These are phyloP conservation scores for Lasiosphaeria miniovina DNA, from an alignment of 495 filamentous ascomycete genomes.

Conservation along the genomic window DNA sequence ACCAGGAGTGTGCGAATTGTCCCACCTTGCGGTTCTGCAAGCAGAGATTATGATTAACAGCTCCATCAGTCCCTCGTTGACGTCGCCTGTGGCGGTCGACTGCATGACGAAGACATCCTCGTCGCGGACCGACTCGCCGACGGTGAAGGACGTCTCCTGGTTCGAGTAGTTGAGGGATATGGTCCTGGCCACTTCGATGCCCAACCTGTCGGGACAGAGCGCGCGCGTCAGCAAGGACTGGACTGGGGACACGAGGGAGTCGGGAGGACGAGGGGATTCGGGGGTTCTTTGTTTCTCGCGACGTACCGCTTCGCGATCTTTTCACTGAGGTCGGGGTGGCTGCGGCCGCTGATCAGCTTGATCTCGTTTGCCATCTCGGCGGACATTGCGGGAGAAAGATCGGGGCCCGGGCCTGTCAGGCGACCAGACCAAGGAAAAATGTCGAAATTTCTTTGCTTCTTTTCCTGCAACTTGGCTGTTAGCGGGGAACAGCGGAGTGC, in stretches of 20 bases:
- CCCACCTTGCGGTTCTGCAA: constrained; percentile 76
- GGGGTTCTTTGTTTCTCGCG: neutral
- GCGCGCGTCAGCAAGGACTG: neutral
- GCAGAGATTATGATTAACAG: constrained; percentile 98
- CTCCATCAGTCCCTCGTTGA: constrained; percentile 99
- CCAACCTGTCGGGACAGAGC: constrained; percentile 57
- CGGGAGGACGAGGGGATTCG: neutral
- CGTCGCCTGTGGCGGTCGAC: constrained; percentile 90
- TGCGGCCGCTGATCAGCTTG: constrained; percentile 93
- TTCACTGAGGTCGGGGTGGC: constrained; percentile 86
- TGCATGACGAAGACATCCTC: constrained; percentile 99
- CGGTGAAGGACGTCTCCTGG: constrained; percentile 94
- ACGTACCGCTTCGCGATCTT: constrained; percentile 85
- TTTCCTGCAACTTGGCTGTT: constrained; percentile 20
- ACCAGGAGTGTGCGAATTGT: neutral
- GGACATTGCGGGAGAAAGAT: constrained; percentile 32
- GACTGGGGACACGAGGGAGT: neutral
- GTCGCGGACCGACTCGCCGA: constrained; percentile 94
- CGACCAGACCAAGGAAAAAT: constrained; percentile 24
- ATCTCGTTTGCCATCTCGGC: constrained; percentile 75
- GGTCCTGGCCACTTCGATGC: constrained; percentile 93
- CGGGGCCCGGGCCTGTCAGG: constrained; percentile 15
- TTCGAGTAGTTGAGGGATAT: constrained; percentile 96
- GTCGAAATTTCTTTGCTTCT: constrained; percentile 18
- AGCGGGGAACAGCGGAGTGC: constrained; percentile 23